Conservation (phyloP, 2,329 filamentous ascomycete genomes). For the Aspergillus fijiensis region DNA sequence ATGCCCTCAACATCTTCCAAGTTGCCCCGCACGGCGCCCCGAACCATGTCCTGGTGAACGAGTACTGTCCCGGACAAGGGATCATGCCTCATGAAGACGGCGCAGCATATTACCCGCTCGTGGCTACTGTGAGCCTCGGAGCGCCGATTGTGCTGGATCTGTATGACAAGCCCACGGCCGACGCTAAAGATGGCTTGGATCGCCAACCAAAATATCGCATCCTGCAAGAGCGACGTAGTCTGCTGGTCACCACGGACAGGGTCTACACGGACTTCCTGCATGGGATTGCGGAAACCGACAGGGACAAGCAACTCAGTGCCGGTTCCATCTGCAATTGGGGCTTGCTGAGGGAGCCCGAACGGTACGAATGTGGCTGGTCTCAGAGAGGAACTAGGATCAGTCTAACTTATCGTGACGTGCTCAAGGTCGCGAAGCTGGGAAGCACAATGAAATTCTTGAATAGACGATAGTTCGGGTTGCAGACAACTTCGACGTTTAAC, state of each 20-base stretch:
- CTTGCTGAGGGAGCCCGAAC: constrained; percentile 47
- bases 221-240: constrained; percentile 78
- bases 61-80: constrained; percentile 83
- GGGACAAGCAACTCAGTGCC: constrained; percentile 64
- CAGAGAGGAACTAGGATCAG: constrained; percentile 56
- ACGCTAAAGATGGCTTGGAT: constrained; percentile 7
- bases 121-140: constrained; percentile 87
- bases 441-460: constrained; percentile 61
- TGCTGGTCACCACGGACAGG: constrained; percentile 56
- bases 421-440: constrained; percentile 74
- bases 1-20: constrained; percentile 52
- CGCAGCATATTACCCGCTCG: constrained; percentile 78
- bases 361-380: constrained; percentile 44
- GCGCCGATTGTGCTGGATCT: constrained; percentile 76
- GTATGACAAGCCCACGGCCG: constrained; percentile 56
- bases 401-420: constrained; percentile 75
- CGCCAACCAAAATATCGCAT: constrained; percentile 54
- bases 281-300: constrained; percentile 55
- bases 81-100: constrained; percentile 98
- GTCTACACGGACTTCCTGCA: constrained; percentile 61
- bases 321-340: constrained; percentile 58
- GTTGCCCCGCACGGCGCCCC: constrained; percentile 71
- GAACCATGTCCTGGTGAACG: constrained; percentile 93
- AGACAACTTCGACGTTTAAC: neutral
- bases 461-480: constrained; percentile 20